Conservation (phyloP, 371 early-diverging fungal genomes). For the Rhizopus sp. region DNA sequence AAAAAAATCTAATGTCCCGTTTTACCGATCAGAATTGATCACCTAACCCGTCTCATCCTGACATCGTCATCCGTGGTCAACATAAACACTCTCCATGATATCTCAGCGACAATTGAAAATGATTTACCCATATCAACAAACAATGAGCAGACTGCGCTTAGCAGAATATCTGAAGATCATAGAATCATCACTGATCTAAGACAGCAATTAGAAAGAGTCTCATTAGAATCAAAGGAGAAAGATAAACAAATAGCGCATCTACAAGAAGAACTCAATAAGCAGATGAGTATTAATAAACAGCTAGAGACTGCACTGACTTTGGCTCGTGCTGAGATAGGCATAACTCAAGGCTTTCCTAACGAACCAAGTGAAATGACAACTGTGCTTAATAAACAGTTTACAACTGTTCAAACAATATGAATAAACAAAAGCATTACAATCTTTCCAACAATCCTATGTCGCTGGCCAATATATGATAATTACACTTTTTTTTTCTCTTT, state of each 20-base stretch:
- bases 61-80: constrained; percentile 62
- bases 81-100: background rate
- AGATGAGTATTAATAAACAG: constrained; percentile 2
- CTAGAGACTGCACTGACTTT: constrained; percentile 19
- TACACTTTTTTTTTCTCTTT: too few relatives aligned
- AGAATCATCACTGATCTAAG: constrained; percentile 4
- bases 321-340: constrained; percentile 19
- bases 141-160: background rate
- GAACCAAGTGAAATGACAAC: too few relatives aligned
- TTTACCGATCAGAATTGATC: constrained; percentile 40
- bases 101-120: background rate
- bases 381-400: too few relatives aligned
- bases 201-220: constrained; percentile 1
- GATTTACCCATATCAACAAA: too few relatives aligned
- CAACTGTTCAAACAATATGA: too few relatives aligned
- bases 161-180: background rate
- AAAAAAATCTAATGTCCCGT: background rate
- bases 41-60: constrained; percentile 81
- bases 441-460: too few relatives aligned
- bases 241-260: constrained; percentile 15
- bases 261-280: constrained; percentile 14
- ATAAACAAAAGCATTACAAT: too few relatives aligned
- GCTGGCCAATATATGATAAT: too few relatives aligned
- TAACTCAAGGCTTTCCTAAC: constrained; percentile 1
- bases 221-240: constrained; percentile 12